Percentiles rank a stretch among this genome's conserved stretches.
Conservation (phyloP, 2,329 filamentous ascomycete species). For the Sporothrix inflata region DNA sequence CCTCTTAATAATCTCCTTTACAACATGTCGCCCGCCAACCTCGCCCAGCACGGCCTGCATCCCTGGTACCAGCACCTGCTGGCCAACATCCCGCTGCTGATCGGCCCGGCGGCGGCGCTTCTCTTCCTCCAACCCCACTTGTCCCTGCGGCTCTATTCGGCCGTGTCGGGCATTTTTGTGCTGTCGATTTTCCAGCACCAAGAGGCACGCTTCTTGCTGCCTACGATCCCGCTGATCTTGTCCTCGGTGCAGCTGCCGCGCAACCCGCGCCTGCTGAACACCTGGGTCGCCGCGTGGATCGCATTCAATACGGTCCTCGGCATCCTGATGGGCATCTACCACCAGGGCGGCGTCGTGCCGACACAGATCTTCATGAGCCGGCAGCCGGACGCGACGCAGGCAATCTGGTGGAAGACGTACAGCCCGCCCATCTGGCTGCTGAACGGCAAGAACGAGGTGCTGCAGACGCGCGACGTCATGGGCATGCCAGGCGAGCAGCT, state of each 20-base stretch:
- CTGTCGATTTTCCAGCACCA: slow-evolving; percentile 78
- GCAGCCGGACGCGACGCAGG: slow-evolving; percentile 68
- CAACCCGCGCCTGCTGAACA: slow-evolving; percentile 51
- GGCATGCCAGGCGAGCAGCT: slow-evolving; percentile 66
- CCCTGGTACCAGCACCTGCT: slow-evolving; percentile 77
- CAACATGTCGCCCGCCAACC: slow-evolving; percentile 70
- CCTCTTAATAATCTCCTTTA: slow-evolving; percentile 78
- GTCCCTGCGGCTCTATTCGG: slow-evolving; percentile 70
- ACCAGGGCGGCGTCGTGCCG: slow-evolving; percentile 78
- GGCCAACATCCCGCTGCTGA: slow-evolving; percentile 70
- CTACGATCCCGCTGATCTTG: slow-evolving; percentile 74
- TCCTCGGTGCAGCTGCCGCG: slow-evolving; percentile 71
- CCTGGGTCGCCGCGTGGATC: slow-evolving; percentile 67
- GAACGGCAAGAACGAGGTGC: slow-evolving; percentile 72
- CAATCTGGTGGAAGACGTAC: slow-evolving; percentile 86
- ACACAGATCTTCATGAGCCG: slow-evolving; percentile 74
- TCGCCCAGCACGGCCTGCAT: slow-evolving; percentile 75
- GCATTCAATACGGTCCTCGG: slow-evolving; percentile 70
- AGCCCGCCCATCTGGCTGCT: slow-evolving; percentile 80
- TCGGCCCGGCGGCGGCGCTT: slow-evolving; percentile 69
- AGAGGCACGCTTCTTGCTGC: slow-evolving; percentile 77
- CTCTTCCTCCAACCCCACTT: slow-evolving; percentile 61
- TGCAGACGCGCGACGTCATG: slow-evolving; percentile 75
- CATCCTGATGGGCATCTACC: slow-evolving; percentile 76
- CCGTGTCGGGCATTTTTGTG: slow-evolving; percentile 69